phyloP scores from a whole-genome alignment of 2,329 filamentous ascomycete genomes.

The Pyrenophora tritici-repentis region DNA sequence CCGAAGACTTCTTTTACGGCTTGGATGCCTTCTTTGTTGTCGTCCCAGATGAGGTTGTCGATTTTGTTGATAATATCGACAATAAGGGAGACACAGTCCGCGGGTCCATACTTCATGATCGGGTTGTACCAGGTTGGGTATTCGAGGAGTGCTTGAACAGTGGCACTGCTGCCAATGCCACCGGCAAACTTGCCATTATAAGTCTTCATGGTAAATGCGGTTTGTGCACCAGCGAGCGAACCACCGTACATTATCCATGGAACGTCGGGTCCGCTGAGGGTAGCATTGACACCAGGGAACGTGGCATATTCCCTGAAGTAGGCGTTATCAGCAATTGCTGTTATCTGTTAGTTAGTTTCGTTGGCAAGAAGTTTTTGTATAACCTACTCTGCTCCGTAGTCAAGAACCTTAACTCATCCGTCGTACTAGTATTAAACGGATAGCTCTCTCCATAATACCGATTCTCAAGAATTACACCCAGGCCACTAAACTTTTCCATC shows the following conservation, averaged over 20 bases:
- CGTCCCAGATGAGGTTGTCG: constrained; percentile 52
- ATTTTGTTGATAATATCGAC: constrained; percentile 58
- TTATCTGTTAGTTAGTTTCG: neutral
- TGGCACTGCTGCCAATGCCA: constrained; percentile 56
- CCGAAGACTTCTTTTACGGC: constrained; percentile 57
- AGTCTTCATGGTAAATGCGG: constrained; percentile 53
- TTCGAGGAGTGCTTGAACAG: constrained; percentile 49
- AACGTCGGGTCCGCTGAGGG: constrained; percentile 51
- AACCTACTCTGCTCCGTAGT: constrained; percentile 55
- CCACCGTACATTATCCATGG: constrained; percentile 56
- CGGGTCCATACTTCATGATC: constrained; percentile 56
- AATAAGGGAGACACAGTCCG: constrained; percentile 57
- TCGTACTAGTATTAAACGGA: constrained; percentile 55
- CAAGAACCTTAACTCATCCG: constrained; percentile 56
- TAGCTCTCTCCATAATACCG: constrained; percentile 58
- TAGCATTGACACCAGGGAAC: constrained; percentile 52
- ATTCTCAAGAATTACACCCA: constrained; percentile 61
- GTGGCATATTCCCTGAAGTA: constrained; percentile 57
- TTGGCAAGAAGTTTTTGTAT: neutral
- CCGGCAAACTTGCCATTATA: constrained; percentile 55
- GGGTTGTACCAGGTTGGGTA: constrained; percentile 59
- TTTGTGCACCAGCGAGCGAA: constrained; percentile 52
- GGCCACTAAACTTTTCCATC: constrained; percentile 59
- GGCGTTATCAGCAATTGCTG: constrained; percentile 57
- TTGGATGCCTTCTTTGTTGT: constrained; percentile 51